A percentile compares a stretch with the other conserved stretches of the same genome.
phyloP scores from a whole-genome alignment of 805 yeast species.

The Ogataea nonfermentans region DNA sequence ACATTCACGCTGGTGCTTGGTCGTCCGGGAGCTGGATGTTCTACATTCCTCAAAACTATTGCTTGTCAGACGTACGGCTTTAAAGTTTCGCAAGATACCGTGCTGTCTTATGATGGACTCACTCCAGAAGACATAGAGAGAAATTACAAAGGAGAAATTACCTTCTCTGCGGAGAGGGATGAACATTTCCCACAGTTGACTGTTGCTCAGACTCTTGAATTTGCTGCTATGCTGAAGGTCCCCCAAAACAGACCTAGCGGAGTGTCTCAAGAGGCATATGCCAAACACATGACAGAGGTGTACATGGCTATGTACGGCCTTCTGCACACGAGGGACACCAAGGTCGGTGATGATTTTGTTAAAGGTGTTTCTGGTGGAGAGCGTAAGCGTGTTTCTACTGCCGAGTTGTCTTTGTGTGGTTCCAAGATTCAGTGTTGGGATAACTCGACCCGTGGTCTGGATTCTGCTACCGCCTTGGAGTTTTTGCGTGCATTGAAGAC shows the following conservation, averaged over 20 bases:
- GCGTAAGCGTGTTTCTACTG: constrained; percentile 58
- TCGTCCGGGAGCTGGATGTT: constrained; percentile 77
- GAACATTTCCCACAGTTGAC: constrained; percentile 64
- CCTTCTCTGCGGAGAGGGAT: constrained; percentile 67
- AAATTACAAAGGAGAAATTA: constrained; percentile 63
- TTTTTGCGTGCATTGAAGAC: constrained; percentile 53
- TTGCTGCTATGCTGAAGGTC: constrained; percentile 58
- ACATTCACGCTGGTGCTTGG: constrained; percentile 68
- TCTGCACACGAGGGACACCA: constrained; percentile 50
- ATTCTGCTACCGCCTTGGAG: constrained; percentile 62
- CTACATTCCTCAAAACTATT: constrained; percentile 60
- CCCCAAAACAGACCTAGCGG: constrained; percentile 58
- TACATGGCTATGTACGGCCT: constrained; percentile 30
- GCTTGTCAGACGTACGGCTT: constrained; percentile 60
- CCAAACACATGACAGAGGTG: constrained; percentile 51
- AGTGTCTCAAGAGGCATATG: constrained; percentile 47
- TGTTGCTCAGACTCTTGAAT: constrained; percentile 60
- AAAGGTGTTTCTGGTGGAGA: constrained; percentile 67
- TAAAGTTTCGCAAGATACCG: constrained; percentile 44
- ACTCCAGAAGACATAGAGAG: constrained; percentile 45
- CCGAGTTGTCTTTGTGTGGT: constrained; percentile 42
- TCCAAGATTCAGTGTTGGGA: constrained; percentile 51
- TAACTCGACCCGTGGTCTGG: constrained; percentile 65
- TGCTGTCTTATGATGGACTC: constrained; percentile 52
- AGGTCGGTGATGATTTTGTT: constrained; percentile 57